These are phyloP conservation scores for Austroboletus eburneus DNA, from an alignment of 768 basidiomycete genomes.

Conservation along the genomic window DNA sequence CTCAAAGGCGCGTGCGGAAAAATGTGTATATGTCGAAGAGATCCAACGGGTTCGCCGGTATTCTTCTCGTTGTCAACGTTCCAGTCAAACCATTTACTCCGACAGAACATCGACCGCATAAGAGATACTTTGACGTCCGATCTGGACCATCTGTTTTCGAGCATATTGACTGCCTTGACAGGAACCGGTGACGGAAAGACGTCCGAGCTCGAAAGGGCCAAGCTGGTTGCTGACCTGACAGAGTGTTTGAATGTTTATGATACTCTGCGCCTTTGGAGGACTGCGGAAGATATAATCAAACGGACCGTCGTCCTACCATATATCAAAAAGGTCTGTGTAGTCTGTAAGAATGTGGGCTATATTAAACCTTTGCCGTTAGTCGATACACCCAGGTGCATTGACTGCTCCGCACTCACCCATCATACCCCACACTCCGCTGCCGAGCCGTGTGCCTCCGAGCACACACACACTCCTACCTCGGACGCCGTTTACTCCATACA, in stretches of 20 bases:
- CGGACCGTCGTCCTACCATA: constrained; percentile 69
- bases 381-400: constrained; percentile 69
- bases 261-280: constrained; percentile 71
- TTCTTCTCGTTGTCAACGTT: constrained; percentile 5
- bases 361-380: constrained; percentile 40
- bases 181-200: constrained; percentile 45
- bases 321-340: constrained; percentile 59
- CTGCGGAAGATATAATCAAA: constrained; percentile 84
- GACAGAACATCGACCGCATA: constrained; percentile 78
- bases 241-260: constrained; percentile 84
- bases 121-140: constrained; percentile 82
- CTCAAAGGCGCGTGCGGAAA: constrained; percentile 72
- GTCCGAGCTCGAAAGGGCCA: constrained; percentile 62
- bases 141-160: constrained; percentile 76
- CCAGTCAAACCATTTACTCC: constrained; percentile 7
- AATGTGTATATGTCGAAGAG: constrained; percentile 76
- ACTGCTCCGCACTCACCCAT: constrained; percentile 68
- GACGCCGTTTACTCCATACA: constrained; percentile 52
- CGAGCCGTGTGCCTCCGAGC: constrained; percentile 13
- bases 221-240: constrained; percentile 59
- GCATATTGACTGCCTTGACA: constrained; percentile 50
- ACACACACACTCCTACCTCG: constrained; percentile 44
- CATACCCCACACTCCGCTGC: constrained; percentile 71
- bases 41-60: constrained; percentile 73
- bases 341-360: neutral